A percentile compares a stretch with the other conserved stretches of the same genome.
phyloP scores from a whole-genome alignment of 176 grass and related monocot species.

The Avena sativa region DNA sequence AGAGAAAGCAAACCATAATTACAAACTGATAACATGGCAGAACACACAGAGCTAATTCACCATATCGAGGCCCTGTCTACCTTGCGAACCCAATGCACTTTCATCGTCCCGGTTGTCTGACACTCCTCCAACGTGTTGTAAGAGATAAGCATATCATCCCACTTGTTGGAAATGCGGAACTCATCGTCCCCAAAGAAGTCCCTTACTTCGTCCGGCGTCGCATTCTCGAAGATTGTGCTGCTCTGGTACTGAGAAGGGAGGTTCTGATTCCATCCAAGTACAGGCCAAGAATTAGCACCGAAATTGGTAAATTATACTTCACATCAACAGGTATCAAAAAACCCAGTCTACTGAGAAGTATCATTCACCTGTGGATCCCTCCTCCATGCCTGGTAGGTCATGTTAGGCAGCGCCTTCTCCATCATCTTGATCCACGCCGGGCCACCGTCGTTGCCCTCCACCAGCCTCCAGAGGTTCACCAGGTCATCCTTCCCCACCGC shows the following conservation, averaged over 20 bases:
- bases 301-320: conserved; percentile 16
- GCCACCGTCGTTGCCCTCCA: conserved; percentile 75
- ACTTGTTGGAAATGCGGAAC: conserved; percentile 86
- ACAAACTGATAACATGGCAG: background rate
- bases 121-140: conserved; percentile 72
- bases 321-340: conserved; percentile 26
- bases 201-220: conserved; percentile 75
- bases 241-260: conserved; percentile 73
- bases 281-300: background rate
- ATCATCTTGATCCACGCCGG: conserved; percentile 85
- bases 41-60: background rate
- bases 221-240: conserved; percentile 76
- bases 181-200: conserved; percentile 89
- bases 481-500: conserved; percentile 67
- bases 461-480: conserved; percentile 69
- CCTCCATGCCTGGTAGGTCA: conserved; percentile 86
- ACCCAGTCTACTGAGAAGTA: background rate
- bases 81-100: conserved; percentile 94
- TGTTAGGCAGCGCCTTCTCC: conserved; percentile 67
- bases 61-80: conserved; percentile 23
- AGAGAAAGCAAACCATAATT: conserved; percentile 6
- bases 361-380: conserved; percentile 68
- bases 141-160: conserved; percentile 92
- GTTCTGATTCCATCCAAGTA: conserved; percentile 49
- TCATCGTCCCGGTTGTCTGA: conserved; percentile 66